A percentile compares a stretch with the other conserved stretches of the same genome.
Conservation (phyloP, 148 eudicot species). For the Chenopodium suecicum region DNA sequence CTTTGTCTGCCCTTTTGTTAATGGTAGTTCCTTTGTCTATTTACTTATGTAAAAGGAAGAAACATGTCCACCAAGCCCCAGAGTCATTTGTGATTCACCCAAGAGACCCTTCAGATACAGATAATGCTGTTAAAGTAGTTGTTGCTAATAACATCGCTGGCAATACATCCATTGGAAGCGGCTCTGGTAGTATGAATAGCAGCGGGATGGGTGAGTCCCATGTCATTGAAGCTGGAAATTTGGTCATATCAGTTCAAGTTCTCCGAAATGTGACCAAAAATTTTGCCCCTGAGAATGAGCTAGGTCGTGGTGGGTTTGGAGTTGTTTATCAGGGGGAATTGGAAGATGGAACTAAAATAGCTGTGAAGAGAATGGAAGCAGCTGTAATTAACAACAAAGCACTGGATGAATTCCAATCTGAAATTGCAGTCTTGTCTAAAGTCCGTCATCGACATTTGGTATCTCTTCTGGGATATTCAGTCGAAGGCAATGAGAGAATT, state of each 20-base stretch:
- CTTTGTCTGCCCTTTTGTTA: conserved; percentile 42
- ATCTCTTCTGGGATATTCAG: conserved; percentile 80
- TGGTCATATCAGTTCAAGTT: conserved; percentile 90
- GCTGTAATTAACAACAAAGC: conserved; percentile 80
- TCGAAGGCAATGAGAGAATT: conserved; percentile 71
- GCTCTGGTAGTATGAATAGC: conserved; percentile 60
- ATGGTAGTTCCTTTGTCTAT: conserved; percentile 54
- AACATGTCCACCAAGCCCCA: conserved; percentile 41
- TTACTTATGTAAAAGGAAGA: conserved; percentile 51
- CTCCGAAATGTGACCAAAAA: conserved; percentile 86
- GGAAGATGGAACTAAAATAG: conserved; percentile 91
- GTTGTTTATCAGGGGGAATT: conserved; percentile 95
- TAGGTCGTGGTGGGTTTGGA: conserved; percentile 98
- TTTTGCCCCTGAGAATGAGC: conserved; percentile 81
- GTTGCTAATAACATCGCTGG: conserved; percentile 50
- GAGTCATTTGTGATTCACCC: conserved; percentile 79
- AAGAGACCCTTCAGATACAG: conserved; percentile 60
- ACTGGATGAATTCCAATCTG: conserved; percentile 76
- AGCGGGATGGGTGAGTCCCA: conserved; percentile 55
- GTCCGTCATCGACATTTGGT: conserved; percentile 97
- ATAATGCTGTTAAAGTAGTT: conserved; percentile 60
- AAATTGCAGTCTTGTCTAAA: conserved; percentile 89
- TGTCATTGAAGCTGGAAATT: conserved; percentile 81
- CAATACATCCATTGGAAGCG: conserved; percentile 50
- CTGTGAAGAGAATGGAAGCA: conserved; percentile 95